A percentile compares a stretch with the other conserved stretches of the same genome.
Evolutionary conservation across 192 early-diverging fungal species (phyloP).

Genomic region (Coemansia aciculifera): DNA sequence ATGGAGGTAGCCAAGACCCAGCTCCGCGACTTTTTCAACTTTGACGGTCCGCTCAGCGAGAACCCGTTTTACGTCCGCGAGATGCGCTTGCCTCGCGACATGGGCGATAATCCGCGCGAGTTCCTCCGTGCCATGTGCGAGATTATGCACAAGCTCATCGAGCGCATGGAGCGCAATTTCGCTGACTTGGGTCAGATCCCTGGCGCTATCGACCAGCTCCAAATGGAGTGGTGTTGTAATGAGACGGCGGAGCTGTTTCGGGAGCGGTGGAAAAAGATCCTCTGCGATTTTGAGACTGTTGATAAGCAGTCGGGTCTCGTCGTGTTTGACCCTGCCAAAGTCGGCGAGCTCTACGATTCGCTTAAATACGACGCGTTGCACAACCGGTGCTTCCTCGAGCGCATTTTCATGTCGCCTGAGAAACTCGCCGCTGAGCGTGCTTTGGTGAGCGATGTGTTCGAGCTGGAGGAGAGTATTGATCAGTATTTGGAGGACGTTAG

Average conservation of each 20-base stretch:
- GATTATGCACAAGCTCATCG: constrained; percentile 65
- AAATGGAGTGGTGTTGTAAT: constrained; percentile 86
- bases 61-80: constrained; percentile 31
- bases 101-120: constrained; percentile 36
- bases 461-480: background rate
- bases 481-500: background rate
- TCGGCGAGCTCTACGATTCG: constrained; percentile 93
- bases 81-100: constrained; percentile 38
- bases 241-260: constrained; percentile 83
- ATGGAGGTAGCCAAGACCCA: constrained; percentile 83
- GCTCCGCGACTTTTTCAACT: constrained; percentile 69
- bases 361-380: constrained; percentile 97
- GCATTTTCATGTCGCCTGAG: constrained; percentile 59
- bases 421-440: constrained; percentile 17
- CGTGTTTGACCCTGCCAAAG: constrained; percentile 79
- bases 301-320: constrained; percentile 23
- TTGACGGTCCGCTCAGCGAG: constrained; percentile 16
- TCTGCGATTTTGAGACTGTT: constrained; percentile 73
- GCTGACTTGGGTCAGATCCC: constrained; percentile 48
- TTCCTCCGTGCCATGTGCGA: constrained; percentile 72
- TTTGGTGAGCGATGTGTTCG: background rate
- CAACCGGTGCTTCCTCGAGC: constrained; percentile 83
- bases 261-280: constrained; percentile 97
- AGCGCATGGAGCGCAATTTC: constrained; percentile 81
- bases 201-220: constrained; percentile 53